Evolutionary conservation across 176 grass and related monocot genomes (phyloP).

Genomic region (Zoysia japonica): DNA sequence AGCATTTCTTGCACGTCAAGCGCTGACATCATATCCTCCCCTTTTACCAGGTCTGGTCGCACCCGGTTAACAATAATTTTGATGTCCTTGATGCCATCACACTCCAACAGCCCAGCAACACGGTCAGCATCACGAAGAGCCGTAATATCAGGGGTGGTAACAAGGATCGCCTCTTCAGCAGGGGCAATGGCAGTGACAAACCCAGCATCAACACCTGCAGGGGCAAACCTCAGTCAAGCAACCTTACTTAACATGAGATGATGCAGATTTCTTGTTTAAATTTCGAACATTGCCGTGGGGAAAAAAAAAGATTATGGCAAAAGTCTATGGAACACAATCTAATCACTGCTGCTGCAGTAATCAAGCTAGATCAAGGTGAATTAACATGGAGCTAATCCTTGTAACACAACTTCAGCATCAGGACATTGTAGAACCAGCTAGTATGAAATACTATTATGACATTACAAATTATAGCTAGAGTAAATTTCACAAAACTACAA

Average conservation of each 20-base stretch:
- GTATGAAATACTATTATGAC: not conserved
- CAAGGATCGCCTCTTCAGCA: slow-evolving; percentile 77
- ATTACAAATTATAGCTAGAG: too few species aligned
- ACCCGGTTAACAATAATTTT: slow-evolving; percentile 92
- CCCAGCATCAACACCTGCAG: slow-evolving; percentile 70
- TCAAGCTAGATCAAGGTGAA: not conserved
- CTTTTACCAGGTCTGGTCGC: slow-evolving; percentile 69
- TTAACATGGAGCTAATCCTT: not conserved
- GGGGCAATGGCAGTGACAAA: slow-evolving; percentile 95
- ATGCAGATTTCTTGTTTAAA: not conserved
- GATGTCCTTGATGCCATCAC: slow-evolving; percentile 88
- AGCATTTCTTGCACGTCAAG: slow-evolving; percentile 97
- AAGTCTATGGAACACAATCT: not conserved
- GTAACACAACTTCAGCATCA: not conserved
- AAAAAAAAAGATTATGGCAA: not conserved
- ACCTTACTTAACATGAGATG: not conserved
- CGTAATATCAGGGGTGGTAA: slow-evolving; percentile 85
- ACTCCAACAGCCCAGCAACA: slow-evolving; percentile 74
- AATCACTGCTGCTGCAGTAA: not conserved
- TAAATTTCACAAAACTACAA: too few species aligned
- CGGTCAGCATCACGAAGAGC: slow-evolving; percentile 87
- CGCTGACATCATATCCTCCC: slow-evolving; percentile 97
- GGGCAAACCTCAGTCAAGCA: not conserved
- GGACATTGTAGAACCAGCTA: not conserved
- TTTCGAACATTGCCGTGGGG: not conserved